Base-by-base conservation (phyloP, 2,329 filamentous ascomycete genomes). In the Aspergillus fructus region DNA sequence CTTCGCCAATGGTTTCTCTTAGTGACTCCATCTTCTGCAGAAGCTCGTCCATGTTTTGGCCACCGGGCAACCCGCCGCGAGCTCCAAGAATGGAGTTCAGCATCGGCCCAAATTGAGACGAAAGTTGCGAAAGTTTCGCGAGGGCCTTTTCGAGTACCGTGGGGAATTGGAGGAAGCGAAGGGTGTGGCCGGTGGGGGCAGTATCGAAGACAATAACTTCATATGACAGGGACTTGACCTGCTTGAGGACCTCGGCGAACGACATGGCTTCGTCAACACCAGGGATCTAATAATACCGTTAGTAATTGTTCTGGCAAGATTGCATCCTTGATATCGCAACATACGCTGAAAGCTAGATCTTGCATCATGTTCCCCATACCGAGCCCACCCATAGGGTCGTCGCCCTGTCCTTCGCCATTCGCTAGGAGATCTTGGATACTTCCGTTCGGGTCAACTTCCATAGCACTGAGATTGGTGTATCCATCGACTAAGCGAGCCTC, bases 181-280 rank as follows among this genome's bases (percentile, higher is more conserved):
- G 88, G 2, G 94, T 99, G 83, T 99, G 94, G 66, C 94, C 94
- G 15, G 94, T 99, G 15, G 94, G 94, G 3, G 94, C 94, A 34
- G 94, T 99, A 77, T 99, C 94, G 84, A 99, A 99, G 76, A 99
- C 91, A 79, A 99, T 97, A 70, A 93, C 91, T 76, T 97, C 94
- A 84, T 99, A 99, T 49, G 92, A 96, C 73, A 97, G 89, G 41
- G 91, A 96, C 80, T 97, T 97, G 80, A 99, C 94, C 78, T 99
- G 94, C 79, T 99, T 99, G 70, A 99, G 85, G 63, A 99, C 94
- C 80, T 99, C 94, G 74, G 94, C 94, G 73, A 99, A 99, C 56
- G 93, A 97, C 94, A 99, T 99, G 75, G 94, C 94, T 78, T 99
- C 94, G 74, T 99, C 94, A 62, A 99, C 96, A 78, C 94, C 94